phyloP scores from a whole-genome alignment of 1,284 basidiomycete species.

The Trichosporon asahii region DNA sequence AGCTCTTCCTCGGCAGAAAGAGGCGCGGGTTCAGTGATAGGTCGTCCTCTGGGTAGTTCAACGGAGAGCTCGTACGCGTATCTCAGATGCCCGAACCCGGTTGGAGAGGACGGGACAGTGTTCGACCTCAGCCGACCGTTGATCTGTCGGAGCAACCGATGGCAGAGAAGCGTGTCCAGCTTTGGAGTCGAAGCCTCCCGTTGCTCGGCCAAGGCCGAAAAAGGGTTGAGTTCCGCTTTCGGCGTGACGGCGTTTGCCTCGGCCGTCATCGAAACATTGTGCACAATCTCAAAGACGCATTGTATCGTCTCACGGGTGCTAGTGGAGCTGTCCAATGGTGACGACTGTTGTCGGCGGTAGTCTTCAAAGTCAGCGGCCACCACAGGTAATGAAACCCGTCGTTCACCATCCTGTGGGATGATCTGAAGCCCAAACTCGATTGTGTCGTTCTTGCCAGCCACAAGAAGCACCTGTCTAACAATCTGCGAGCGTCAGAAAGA shows the following conservation, averaged over 20 bases:
- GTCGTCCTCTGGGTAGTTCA: conserved; percentile 45
- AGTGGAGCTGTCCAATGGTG: not conserved
- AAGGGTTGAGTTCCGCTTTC: conserved; percentile 44
- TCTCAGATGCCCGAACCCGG: conserved; percentile 33
- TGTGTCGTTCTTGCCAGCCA: conserved; percentile 68
- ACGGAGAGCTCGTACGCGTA: conserved; percentile 51
- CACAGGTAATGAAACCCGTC: conserved; percentile 33
- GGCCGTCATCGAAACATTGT: conserved; percentile 40
- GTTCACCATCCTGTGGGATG: conserved; percentile 45
- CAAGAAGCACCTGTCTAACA: conserved; percentile 73
- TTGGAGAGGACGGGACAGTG: conserved; percentile 38
- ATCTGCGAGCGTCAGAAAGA: conserved; percentile 56
- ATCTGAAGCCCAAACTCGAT: conserved; percentile 83
- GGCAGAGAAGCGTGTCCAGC: conserved; percentile 63
- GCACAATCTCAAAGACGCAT: conserved; percentile 62
- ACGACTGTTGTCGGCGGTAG: conserved; percentile 19
- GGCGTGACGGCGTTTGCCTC: conserved; percentile 41
- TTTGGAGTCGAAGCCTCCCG: conserved; percentile 54
- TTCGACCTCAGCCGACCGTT: conserved; percentile 59
- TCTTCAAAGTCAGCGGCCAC: conserved; percentile 16
- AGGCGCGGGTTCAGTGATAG: conserved; percentile 42
- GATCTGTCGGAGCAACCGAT: conserved; percentile 64
- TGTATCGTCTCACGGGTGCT: conserved; percentile 25
- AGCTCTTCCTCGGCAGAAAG: conserved; percentile 56
- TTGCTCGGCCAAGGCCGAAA: conserved; percentile 39